Evolutionary conservation across 257 asterid species (phyloP).

Genomic region (Osmanthus fragrans): DNA sequence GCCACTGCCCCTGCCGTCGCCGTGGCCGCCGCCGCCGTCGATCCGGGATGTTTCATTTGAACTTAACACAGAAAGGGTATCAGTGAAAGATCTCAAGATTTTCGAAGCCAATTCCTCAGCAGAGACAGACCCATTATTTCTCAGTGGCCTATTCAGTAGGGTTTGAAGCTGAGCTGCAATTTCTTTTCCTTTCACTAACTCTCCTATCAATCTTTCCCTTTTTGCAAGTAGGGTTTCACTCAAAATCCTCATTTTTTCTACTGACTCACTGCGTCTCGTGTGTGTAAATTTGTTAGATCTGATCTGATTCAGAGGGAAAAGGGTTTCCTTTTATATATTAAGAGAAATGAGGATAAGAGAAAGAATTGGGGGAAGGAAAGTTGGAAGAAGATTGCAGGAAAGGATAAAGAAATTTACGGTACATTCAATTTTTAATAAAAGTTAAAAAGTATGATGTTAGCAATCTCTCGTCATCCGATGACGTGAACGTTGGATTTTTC

Average conservation of each 20-base stretch:
- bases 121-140: slow-evolving; percentile 18
- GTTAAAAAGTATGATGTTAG: background rate
- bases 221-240: slow-evolving; percentile 22
- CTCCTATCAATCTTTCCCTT: slow-evolving; percentile 24
- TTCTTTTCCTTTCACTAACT: slow-evolving; percentile 47
- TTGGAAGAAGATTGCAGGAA: background rate
- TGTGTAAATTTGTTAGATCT: background rate
- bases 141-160: slow-evolving; percentile 30
- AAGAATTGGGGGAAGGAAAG: slow-evolving; percentile 3
- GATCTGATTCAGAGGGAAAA: background rate
- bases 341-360: background rate
- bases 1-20: slow-evolving; percentile 23
- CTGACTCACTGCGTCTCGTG: background rate
- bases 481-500: background rate
- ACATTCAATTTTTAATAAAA: no score
- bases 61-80: slow-evolving; percentile 33
- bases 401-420: background rate
- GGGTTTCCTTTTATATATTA: background rate
- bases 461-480: background rate
- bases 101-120: slow-evolving; percentile 30
- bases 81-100: slow-evolving; percentile 47
- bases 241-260: slow-evolving; percentile 14
- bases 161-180: slow-evolving; percentile 39
- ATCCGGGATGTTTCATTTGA: slow-evolving; percentile 33
- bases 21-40: slow-evolving; percentile 28